Evolutionary conservation across 805 yeast genomes (phyloP).

Genomic region (Metschnikowia lachancei): DNA sequence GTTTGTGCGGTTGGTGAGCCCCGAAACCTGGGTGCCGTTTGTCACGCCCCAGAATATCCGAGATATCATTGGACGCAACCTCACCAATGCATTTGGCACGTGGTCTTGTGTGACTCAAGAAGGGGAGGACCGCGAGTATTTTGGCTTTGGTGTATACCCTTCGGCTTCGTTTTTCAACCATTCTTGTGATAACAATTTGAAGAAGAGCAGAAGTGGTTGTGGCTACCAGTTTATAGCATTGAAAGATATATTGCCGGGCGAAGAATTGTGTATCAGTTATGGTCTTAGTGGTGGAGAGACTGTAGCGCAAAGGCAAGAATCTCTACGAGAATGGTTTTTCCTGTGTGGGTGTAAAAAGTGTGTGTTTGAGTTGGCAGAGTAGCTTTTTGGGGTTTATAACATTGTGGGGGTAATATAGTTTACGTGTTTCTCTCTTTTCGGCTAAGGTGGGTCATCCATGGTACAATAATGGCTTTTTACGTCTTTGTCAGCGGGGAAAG

Average conservation of each 20-base stretch:
- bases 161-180: conserved; percentile 68
- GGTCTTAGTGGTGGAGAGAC: conserved; percentile 48
- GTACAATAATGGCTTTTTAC: too few species aligned
- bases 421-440: too few species aligned
- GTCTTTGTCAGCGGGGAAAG: too few species aligned
- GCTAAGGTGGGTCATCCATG: too few species aligned
- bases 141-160: conserved; percentile 61
- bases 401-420: too few species aligned
- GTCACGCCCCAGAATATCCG: conserved; percentile 43
- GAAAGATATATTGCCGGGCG: conserved; percentile 38
- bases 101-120: conserved; percentile 46
- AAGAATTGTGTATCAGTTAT: conserved; percentile 59
- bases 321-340: conserved; percentile 58
- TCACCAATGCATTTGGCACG: conserved; percentile 68
- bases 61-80: conserved; percentile 53
- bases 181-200: conserved; percentile 57
- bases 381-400: neutral
- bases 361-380: conserved; percentile 3
- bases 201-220: conserved; percentile 41
- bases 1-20: conserved; percentile 43
- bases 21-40: conserved; percentile 30
- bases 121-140: conserved; percentile 49
- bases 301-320: conserved; percentile 39
- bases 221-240: conserved; percentile 37
- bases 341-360: conserved; percentile 54